A percentile compares a stretch with the other conserved stretches of the same genome.
Conservation (phyloP, 495 filamentous ascomycete genomes). For the Penicillium canescens region DNA sequence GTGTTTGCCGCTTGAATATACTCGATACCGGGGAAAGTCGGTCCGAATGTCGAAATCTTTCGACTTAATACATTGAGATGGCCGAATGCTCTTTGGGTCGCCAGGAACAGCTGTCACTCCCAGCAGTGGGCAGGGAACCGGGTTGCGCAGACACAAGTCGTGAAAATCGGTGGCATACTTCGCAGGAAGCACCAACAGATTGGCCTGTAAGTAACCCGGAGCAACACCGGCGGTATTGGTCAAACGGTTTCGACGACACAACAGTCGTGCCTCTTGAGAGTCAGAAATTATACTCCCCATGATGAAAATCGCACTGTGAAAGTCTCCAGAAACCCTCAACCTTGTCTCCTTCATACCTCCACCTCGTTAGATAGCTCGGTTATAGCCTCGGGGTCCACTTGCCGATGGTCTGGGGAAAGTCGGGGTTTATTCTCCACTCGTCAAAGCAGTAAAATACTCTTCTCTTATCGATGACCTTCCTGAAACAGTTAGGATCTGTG, state of each 20-base stretch:
- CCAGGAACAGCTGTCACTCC: conserved; percentile 29
- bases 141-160: conserved; percentile 53
- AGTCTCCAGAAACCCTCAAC: neutral
- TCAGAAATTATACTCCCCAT: conserved; percentile 8
- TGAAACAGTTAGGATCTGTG: conserved; percentile 2
- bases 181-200: conserved; percentile 54
- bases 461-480: conserved; percentile 2
- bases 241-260: conserved; percentile 38
- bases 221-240: conserved; percentile 52
- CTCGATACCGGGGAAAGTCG: conserved; percentile 53
- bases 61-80: conserved; percentile 24
- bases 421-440: conserved; percentile 5
- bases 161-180: conserved; percentile 53
- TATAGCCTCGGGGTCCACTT: conserved; percentile 23
- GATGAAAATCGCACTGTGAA: neutral
- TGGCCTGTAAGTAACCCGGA: conserved; percentile 55
- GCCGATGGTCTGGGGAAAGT: conserved; percentile 23
- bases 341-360: neutral
- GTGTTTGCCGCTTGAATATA: conserved; percentile 44
- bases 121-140: conserved; percentile 58
- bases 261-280: conserved; percentile 41
- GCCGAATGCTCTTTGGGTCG: conserved; percentile 17
- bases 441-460: neutral
- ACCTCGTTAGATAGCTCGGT: neutral
- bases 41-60: conserved; percentile 48